Evolutionary conservation across 768 basidiomycete species (phyloP).

Genomic region (Glaciozyma antarctica): DNA sequence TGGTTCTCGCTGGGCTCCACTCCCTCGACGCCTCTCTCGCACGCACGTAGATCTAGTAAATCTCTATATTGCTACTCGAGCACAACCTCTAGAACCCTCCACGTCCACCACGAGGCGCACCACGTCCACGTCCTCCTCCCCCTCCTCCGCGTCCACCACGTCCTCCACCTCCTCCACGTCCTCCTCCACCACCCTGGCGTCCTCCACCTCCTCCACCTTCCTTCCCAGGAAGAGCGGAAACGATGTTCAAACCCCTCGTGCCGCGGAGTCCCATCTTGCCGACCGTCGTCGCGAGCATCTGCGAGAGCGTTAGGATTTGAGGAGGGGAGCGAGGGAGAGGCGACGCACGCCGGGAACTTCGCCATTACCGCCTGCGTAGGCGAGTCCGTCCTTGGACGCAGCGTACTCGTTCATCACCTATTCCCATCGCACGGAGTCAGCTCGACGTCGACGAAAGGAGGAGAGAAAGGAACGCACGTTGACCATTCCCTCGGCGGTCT

Average conservation of each 20-base stretch:
- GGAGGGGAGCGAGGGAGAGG: conserved; percentile 16
- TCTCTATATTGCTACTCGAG: too few relatives aligned
- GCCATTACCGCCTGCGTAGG: conserved; percentile 2
- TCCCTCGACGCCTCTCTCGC: too few relatives aligned
- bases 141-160: conserved; percentile 6
- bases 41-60: too few relatives aligned
- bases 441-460: neutral
- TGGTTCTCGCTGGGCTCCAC: neutral
- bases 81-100: neutral
- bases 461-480: conserved; percentile 25
- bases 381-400: neutral
- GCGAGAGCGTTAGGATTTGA: neutral
- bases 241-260: conserved; percentile 34
- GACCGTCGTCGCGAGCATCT: conserved; percentile 40
- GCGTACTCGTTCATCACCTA: conserved; percentile 1
- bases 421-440: neutral
- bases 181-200: conserved; percentile 16
- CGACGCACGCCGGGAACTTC: conserved; percentile 38
- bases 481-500: conserved; percentile 19
- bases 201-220: conserved; percentile 19
- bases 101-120: neutral
- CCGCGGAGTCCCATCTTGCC: conserved; percentile 50
- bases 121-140: neutral
- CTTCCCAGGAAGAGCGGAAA: conserved; percentile 28
- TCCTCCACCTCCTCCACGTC: conserved; percentile 19